phyloP scores from a whole-genome alignment of 139 green algal genomes.

The Raphidocelis subcapitata region DNA sequence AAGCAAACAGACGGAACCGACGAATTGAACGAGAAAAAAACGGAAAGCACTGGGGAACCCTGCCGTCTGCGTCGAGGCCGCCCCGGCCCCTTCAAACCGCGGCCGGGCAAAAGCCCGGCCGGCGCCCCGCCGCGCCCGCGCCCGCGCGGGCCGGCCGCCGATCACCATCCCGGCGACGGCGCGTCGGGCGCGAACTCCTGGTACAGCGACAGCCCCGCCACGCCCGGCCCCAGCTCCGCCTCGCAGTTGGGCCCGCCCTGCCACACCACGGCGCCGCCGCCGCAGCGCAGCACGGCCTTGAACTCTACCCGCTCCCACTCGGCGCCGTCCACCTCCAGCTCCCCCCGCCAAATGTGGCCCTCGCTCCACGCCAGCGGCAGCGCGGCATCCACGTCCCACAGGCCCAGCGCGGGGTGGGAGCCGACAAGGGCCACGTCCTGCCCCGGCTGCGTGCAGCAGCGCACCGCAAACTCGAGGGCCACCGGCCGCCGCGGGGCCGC shows the following conservation, averaged over 20 bases:
- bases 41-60: too few relatives aligned
- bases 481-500: too few relatives aligned
- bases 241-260: slow-evolving; percentile 19
- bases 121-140: too few relatives aligned
- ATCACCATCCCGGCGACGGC: too few relatives aligned
- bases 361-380: slow-evolving; percentile 23
- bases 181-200: too few relatives aligned
- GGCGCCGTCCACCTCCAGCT: slow-evolving; percentile 5
- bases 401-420: slow-evolving; percentile 14
- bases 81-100: too few relatives aligned
- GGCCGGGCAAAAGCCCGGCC: too few relatives aligned
- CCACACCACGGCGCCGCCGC: slow-evolving; percentile 7
- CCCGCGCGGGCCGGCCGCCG: too few relatives aligned
- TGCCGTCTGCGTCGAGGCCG: too few relatives aligned
- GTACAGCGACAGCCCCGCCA: slow-evolving; percentile 15
- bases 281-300: slow-evolving; percentile 20
- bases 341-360: slow-evolving; percentile 16
- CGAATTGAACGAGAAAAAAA: too few relatives aligned
- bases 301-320: slow-evolving; percentile 14
- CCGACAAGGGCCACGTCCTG: slow-evolving; percentile 20
- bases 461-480: slow-evolving; percentile 15
- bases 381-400: slow-evolving; percentile 5
- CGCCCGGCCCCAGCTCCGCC: slow-evolving; percentile 2
- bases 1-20: too few relatives aligned
- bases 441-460: slow-evolving; percentile 2